Percentiles rank a stretch among this genome's conserved stretches.
phyloP scores from a whole-genome alignment of 768 basidiomycete species.

The Xerocomus spinulosus region DNA sequence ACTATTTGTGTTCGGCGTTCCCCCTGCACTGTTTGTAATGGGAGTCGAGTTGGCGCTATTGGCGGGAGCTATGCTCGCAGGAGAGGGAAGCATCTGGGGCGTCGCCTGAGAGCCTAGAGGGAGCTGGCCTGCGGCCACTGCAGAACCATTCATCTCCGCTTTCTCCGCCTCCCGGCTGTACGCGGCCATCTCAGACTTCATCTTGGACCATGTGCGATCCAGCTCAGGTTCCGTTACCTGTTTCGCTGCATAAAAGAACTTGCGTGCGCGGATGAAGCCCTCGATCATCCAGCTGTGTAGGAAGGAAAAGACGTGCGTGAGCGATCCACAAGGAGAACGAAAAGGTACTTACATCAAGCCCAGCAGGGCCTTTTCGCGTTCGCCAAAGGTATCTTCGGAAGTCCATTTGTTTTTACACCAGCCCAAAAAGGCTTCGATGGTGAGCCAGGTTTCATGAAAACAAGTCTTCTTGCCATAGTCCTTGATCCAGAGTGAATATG shows the following conservation, averaged over 20 bases:
- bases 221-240: constrained; percentile 31
- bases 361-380: constrained; percentile 56
- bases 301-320: constrained; percentile 22
- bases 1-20: constrained; percentile 46
- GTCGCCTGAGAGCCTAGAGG: constrained; percentile 36
- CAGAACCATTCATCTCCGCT: constrained; percentile 31
- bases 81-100: constrained; percentile 77
- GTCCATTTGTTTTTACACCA: constrained; percentile 74
- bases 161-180: constrained; percentile 34
- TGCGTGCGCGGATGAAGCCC: constrained; percentile 61
- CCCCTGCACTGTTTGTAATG: constrained; percentile 48
- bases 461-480: constrained; percentile 57
- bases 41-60: constrained; percentile 79
- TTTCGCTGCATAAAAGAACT: constrained; percentile 39
- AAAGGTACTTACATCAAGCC: constrained; percentile 68
- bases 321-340: constrained; percentile 15
- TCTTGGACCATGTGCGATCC: constrained; percentile 32
- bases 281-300: constrained; percentile 69
- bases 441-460: constrained; percentile 59
- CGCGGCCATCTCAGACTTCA: constrained; percentile 30
- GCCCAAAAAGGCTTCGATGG: constrained; percentile 61
- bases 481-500: constrained; percentile 78
- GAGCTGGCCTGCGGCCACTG: constrained; percentile 24
- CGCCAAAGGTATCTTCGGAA: constrained; percentile 38
- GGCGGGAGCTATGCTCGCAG: constrained; percentile 61